A percentile compares a stretch with the other conserved stretches of the same genome.
Conservation (phyloP, 495 filamentous ascomycete species). For the Gamarada debralockiae region DNA sequence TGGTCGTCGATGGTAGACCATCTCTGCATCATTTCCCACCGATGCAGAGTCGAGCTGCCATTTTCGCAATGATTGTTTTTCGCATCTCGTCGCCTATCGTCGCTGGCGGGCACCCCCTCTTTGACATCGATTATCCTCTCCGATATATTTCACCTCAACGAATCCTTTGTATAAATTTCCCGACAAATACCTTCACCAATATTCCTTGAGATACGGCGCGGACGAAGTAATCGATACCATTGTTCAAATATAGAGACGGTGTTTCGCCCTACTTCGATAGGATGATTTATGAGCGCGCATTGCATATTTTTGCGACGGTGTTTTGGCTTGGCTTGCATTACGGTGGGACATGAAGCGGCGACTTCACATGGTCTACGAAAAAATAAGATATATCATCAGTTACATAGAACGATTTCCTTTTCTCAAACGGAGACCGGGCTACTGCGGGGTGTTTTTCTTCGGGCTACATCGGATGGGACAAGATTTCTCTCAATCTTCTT, state of each 20-base stretch:
- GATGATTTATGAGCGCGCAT: slow-evolving; percentile 28
- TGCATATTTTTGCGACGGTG: slow-evolving; percentile 27
- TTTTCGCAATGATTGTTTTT: slow-evolving; percentile 21
- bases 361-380: slow-evolving; percentile 22
- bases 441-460: slow-evolving; percentile 20
- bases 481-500: slow-evolving; percentile 25
- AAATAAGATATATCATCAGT: slow-evolving; percentile 23
- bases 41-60: slow-evolving; percentile 17
- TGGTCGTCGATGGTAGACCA: slow-evolving; percentile 45
- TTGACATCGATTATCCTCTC: slow-evolving; percentile 25
- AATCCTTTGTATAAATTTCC: slow-evolving; percentile 28
- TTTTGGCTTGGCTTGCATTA: slow-evolving; percentile 25
- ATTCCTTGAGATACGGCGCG: slow-evolving; percentile 24
- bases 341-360: slow-evolving; percentile 23
- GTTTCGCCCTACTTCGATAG: slow-evolving; percentile 16
- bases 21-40: slow-evolving; percentile 17
- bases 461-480: slow-evolving; percentile 21
- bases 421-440: slow-evolving; percentile 18
- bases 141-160: slow-evolving; percentile 25
- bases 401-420: slow-evolving; percentile 29
- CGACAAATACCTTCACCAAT: slow-evolving; percentile 10
- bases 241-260: slow-evolving; percentile 23
- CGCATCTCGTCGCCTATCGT: slow-evolving; percentile 21
- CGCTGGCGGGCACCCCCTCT: slow-evolving; percentile 16
- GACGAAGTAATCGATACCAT: slow-evolving; percentile 29